Percentiles rank a stretch among this genome's conserved stretches.
Conservation (phyloP, 371 early-diverging fungal species). For the Phascolomyces articulosus region DNA sequence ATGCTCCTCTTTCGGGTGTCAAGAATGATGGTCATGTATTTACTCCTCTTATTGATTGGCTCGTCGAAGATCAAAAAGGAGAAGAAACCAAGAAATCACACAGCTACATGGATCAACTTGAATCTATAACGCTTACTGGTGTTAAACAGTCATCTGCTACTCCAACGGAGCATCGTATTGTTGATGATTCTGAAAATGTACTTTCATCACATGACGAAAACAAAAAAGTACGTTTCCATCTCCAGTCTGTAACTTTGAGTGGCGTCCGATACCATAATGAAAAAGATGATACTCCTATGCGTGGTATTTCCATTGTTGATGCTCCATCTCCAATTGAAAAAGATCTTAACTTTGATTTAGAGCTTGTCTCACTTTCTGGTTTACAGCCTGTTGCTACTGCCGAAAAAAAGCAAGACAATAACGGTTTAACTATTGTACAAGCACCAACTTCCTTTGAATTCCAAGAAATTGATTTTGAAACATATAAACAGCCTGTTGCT, state of each 20-base stretch:
- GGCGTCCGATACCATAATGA: no score
- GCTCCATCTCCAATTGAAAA: neutral
- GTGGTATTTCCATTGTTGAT: neutral
- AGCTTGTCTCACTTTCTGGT: slow-evolving; percentile 1
- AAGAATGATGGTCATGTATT: neutral
- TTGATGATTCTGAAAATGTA: neutral
- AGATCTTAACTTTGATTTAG: neutral
- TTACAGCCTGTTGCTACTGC: neutral
- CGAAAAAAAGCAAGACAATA: neutral
- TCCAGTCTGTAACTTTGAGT: neutral
- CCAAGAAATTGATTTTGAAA: neutral
- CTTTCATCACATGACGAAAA: neutral
- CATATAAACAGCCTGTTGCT: neutral
- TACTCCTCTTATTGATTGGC: neutral
- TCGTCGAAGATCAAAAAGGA: neutral
- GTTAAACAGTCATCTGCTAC: neutral
- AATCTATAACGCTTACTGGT: neutral
- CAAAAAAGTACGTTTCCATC: neutral
- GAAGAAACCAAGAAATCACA: neutral
- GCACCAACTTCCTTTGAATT: neutral
- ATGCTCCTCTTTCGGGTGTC: neutral
- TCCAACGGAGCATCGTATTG: no score
- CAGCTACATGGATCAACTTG: neutral
- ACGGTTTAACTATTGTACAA: neutral
- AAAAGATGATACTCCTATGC: neutral